A percentile compares a stretch with the other conserved stretches of the same genome.
phyloP scores from a whole-genome alignment of 495 filamentous ascomycete species.

The Amorphotheca resinae region DNA sequence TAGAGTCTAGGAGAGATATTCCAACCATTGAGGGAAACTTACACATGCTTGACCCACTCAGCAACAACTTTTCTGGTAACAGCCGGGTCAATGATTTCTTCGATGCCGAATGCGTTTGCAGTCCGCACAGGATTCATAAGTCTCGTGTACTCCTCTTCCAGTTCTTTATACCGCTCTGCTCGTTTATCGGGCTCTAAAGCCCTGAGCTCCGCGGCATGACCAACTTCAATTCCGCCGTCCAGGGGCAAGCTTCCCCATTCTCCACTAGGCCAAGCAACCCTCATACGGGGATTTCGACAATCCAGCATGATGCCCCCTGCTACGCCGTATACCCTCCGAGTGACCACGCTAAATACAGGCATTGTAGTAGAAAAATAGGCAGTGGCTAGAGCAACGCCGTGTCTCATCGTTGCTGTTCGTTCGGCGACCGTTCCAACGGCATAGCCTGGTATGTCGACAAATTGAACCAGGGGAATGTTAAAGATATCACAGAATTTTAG shows the following conservation, averaged over 20 bases:
- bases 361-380: constrained; percentile 47
- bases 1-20: too few species aligned
- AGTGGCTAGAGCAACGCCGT: constrained; percentile 45
- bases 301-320: constrained; percentile 51
- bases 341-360: constrained; percentile 48
- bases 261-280: constrained; percentile 50
- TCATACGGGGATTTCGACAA: constrained; percentile 42
- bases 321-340: constrained; percentile 44
- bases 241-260: constrained; percentile 48
- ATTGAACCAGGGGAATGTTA: constrained; percentile 50
- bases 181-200: constrained; percentile 35
- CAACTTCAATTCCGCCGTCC: constrained; percentile 50
- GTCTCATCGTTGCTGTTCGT: constrained; percentile 48
- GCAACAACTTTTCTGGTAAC: constrained; percentile 40
- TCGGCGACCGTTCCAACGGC: constrained; percentile 51
- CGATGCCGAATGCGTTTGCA: constrained; percentile 50
- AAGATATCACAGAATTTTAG: constrained; percentile 52
- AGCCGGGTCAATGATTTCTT: constrained; percentile 52
- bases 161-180: constrained; percentile 34
- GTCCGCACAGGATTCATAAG: constrained; percentile 54
- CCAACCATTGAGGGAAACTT: too few species aligned
- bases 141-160: constrained; percentile 44
- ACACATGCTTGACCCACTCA: constrained; percentile 42
- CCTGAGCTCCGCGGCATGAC: constrained; percentile 43
- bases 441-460: constrained; percentile 50